Evolutionary conservation across 345 rosid species (phyloP), one percentile per base, ranked within the genome.

Genomic region (Eucalyptus fibrosa): DNA sequence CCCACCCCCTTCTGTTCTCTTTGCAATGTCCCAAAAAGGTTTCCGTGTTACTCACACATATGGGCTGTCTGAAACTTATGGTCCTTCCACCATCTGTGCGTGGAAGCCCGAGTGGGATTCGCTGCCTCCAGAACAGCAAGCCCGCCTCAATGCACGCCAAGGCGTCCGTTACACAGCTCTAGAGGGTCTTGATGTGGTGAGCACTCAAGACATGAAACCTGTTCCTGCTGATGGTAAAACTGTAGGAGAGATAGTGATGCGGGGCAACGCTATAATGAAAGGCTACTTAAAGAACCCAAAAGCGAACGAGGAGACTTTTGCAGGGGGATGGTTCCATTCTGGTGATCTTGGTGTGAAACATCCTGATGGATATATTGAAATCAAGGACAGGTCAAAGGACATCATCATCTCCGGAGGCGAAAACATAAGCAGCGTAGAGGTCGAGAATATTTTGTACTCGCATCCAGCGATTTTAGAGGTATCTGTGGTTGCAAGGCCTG

Each of bases 81-180:
- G 99, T 34, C 99, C 99, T 37, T 94, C 97, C 53, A 95, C 98
- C 0, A 92, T 98, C 28, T 96, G 99, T 82, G 98, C 97, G 9
- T 94, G 98, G 99, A 96, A 97, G 89, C 99, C 99, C 2, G 98
- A 95, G 91, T 96, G 99, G 99, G 97, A 98, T 56, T 93, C 95
- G 8, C 91, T 94, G 83, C 96, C 98, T 51, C 95, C 94, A 16
- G 95, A 94, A 89, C 87, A 89, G 69, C 98, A 95, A 89, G 98
- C 98, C 47, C 97, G 96, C 65, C 94, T 98, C 50, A 98, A 96
- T 87, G 95, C 99, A 4, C 98, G 99, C 88, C 99, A 98, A 89
- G 99, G 99, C 28, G 97, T 98, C 12, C 94, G 95, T 42, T 96
- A 94, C 88, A 91, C 91, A 60, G 93, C 95, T 89, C 88, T 96